phyloP scores from a whole-genome alignment of 345 rosid genomes.

The Camelina laxa region DNA sequence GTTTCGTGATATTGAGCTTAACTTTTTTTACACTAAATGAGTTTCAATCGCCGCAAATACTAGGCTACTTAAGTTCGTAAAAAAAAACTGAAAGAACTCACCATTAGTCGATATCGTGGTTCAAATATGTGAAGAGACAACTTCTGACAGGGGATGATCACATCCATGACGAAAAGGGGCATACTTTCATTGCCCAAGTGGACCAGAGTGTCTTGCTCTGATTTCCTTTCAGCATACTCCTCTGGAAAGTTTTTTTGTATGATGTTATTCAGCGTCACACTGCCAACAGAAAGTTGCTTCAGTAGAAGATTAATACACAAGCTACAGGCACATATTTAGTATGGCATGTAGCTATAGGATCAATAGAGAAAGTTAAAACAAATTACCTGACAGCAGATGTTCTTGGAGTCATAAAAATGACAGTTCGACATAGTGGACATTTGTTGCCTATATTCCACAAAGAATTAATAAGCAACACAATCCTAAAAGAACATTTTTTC shows the following conservation, averaged over 20 bases:
- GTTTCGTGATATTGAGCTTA: not conserved
- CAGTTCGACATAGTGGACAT: constrained; percentile 93
- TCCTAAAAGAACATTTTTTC: not conserved
- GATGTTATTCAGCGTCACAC: constrained; percentile 89
- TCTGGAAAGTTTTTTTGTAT: constrained; percentile 86
- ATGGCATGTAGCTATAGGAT: constrained; percentile 2
- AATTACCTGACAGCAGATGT: constrained; percentile 79
- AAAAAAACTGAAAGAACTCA: constrained; percentile 47
- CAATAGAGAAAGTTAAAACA: not conserved
- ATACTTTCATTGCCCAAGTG: constrained; percentile 80
- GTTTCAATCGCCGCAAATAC: not conserved
- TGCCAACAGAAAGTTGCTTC: constrained; percentile 45
- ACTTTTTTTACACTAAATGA: not conserved
- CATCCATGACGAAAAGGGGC: constrained; percentile 96
- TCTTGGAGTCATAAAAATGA: constrained; percentile 84
- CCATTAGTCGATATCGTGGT: constrained; percentile 95
- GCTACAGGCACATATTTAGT: constrained; percentile 11
- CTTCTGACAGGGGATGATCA: constrained; percentile 88
- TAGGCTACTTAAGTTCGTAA: constrained; percentile 8
- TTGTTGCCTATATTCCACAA: constrained; percentile 72
- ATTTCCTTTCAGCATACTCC: constrained; percentile 89
- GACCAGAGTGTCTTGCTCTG: constrained; percentile 75
- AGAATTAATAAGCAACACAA: constrained; percentile 22
- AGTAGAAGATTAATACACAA: constrained; percentile 27
- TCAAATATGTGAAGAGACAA: constrained; percentile 87